A percentile compares a stretch with the other conserved stretches of the same genome.
Conservation (phyloP, 1,139 yeast species). For the Yamadazyma siamensis region DNA sequence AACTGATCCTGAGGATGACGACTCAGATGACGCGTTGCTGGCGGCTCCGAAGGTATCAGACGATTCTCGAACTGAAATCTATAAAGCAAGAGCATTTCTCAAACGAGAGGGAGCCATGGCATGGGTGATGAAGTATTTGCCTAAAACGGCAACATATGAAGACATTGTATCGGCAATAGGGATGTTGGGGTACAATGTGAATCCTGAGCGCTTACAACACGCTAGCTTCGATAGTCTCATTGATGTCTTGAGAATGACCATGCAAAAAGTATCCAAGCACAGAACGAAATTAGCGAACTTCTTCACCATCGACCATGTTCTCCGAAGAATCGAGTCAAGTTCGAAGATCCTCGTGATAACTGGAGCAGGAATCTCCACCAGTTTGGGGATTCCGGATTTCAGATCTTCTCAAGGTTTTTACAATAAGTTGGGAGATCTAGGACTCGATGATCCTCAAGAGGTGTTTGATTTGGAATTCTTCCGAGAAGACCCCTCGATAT, state of each 20-base stretch:
- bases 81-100: slow-evolving; percentile 53
- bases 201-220: slow-evolving; percentile 14
- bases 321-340: slow-evolving; percentile 51
- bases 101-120: slow-evolving; percentile 58
- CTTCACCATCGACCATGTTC: slow-evolving; percentile 58
- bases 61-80: slow-evolving; percentile 16
- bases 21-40: no score
- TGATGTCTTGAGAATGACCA: slow-evolving; percentile 53
- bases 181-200: slow-evolving; percentile 52
- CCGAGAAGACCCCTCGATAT: slow-evolving; percentile 73
- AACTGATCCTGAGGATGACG: no score
- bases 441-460: slow-evolving; percentile 89
- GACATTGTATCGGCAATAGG: slow-evolving; percentile 49
- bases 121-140: slow-evolving; percentile 59
- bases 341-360: slow-evolving; percentile 73
- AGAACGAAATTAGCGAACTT: slow-evolving; percentile 53
- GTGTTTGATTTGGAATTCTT: slow-evolving; percentile 81
- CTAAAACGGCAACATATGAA: slow-evolving; percentile 53
- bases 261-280: slow-evolving; percentile 53
- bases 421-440: slow-evolving; percentile 63
- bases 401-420: slow-evolving; percentile 89
- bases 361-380: slow-evolving; percentile 95
- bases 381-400: slow-evolving; percentile 92
- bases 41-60: no score
- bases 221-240: slow-evolving; percentile 39